Evolutionary conservation across 2,329 filamentous ascomycete species (phyloP).

Genomic region (Colletotrichum noveboracense): DNA sequence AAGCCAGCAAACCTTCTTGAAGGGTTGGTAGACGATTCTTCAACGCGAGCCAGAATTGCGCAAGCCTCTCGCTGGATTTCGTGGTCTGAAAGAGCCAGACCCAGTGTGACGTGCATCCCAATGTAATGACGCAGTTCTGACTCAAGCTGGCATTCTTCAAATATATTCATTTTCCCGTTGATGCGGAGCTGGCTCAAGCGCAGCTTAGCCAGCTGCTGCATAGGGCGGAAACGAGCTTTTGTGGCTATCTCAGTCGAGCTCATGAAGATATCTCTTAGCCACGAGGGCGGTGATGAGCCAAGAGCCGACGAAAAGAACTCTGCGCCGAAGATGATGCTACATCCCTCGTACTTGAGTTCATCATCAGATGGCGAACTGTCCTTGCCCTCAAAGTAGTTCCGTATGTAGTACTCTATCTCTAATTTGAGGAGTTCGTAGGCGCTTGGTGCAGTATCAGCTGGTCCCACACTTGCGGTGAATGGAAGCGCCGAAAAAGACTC

Average conservation of each 20-base stretch:
- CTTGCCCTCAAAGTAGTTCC: conserved; percentile 25
- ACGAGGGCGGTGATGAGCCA: conserved; percentile 17
- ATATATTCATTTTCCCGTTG: conserved; percentile 30
- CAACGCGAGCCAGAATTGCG: conserved; percentile 10
- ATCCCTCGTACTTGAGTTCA: conserved; percentile 28
- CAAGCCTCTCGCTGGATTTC: conserved; percentile 25
- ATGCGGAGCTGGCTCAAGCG: conserved; percentile 27
- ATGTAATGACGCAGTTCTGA: conserved; percentile 10
- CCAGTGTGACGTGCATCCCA: background rate
- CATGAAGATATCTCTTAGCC: conserved; percentile 31
- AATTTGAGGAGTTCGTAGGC: conserved; percentile 42
- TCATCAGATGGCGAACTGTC: conserved; percentile 24
- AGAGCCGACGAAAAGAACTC: conserved; percentile 20
- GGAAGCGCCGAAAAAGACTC: conserved; percentile 1
- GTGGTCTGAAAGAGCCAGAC: conserved; percentile 3
- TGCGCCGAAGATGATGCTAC: conserved; percentile 32
- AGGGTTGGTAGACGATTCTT: conserved; percentile 9
- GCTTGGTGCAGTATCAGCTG: conserved; percentile 24
- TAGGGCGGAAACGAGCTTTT: conserved; percentile 26
- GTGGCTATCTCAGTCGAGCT: conserved; percentile 2
- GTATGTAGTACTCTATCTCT: conserved; percentile 34
- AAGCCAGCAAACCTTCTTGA: conserved; percentile 11
- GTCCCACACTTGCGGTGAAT: conserved; percentile 1
- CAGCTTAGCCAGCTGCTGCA: conserved; percentile 26
- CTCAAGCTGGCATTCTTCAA: conserved; percentile 32